A percentile compares a stretch with the other conserved stretches of the same genome.
Evolutionary conservation across 208 protist species (phyloP).

Genomic region (Phytomonas serpens): DNA sequence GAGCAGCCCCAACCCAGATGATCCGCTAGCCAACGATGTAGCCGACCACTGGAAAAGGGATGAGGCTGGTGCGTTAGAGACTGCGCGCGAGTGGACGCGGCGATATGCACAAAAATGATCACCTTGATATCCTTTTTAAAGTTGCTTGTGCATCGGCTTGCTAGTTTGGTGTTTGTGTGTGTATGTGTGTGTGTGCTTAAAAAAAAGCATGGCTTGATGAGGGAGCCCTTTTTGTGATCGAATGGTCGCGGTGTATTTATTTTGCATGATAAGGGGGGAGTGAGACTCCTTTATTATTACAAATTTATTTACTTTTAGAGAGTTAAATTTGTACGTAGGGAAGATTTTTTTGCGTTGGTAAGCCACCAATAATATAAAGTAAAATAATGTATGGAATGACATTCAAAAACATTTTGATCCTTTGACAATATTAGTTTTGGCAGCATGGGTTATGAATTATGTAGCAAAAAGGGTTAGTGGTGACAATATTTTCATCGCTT

Average conservation of each 20-base stretch:
- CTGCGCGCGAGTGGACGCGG: constrained; percentile 74
- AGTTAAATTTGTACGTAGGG: not conserved
- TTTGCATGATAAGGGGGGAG: not conserved
- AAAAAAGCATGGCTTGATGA: constrained; percentile 4
- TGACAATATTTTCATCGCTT: constrained; percentile 4
- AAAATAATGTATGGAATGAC: constrained; percentile 3
- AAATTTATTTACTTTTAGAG: constrained; percentile 10
- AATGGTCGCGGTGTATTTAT: not conserved
- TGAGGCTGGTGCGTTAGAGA: constrained; percentile 51
- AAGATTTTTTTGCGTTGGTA: constrained; percentile 9
- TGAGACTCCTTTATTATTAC: not conserved
- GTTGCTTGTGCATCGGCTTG: not conserved
- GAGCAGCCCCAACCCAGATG: constrained; percentile 99
- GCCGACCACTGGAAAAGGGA: constrained; percentile 90
- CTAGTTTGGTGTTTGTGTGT: constrained; percentile 8
- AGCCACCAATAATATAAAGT: not conserved
- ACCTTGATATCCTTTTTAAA: not conserved
- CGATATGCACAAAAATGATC: constrained; percentile 38
- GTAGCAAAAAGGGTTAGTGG: not conserved
- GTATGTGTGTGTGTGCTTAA: constrained; percentile 10
- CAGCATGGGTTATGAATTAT: not conserved
- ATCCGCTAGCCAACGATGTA: constrained; percentile 98
- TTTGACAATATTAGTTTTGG: not conserved
- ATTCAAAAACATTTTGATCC: constrained; percentile 1
- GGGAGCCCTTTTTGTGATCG: not conserved